Evolutionary conservation across 2,329 filamentous ascomycete genomes (phyloP).

Genomic region (Harringtonia lauricola): DNA sequence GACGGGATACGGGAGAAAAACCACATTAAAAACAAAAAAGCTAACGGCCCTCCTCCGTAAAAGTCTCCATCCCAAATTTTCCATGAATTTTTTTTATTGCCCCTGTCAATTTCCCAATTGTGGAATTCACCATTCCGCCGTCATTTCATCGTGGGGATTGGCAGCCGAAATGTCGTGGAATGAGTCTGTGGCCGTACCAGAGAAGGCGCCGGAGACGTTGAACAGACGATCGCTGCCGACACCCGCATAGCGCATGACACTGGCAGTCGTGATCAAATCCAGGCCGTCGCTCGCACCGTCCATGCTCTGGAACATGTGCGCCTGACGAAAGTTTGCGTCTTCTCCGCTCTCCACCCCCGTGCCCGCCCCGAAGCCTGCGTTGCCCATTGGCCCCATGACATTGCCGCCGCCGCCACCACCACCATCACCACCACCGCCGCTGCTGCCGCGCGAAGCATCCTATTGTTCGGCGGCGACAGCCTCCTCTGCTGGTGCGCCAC

Average conservation of each 20-base stretch:
- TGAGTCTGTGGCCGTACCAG: background rate
- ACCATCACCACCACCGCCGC: background rate
- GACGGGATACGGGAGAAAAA: background rate
- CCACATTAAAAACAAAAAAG: background rate
- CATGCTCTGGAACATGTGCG: background rate
- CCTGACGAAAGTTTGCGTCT: no score
- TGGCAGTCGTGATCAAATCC: no score
- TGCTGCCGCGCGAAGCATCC: conserved; percentile 12
- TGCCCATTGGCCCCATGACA: no score
- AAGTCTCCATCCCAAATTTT: background rate
- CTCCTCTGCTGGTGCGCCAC: conserved; percentile 27
- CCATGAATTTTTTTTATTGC: background rate
- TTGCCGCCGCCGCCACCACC: background rate
- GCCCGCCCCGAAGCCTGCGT: no score
- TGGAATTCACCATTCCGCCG: background rate
- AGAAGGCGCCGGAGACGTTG: no score
- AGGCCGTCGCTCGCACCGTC: background rate
- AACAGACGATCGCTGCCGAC: no score
- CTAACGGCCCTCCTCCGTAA: background rate
- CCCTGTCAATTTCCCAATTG: background rate
- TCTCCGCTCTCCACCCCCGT: no score
- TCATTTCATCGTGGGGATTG: background rate
- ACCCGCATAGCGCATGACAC: no score
- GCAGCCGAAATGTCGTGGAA: background rate
- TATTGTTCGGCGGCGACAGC: conserved; percentile 38